Evolutionary conservation across 768 basidiomycete genomes (phyloP).

Genomic region (Mrakia gelida): DNA sequence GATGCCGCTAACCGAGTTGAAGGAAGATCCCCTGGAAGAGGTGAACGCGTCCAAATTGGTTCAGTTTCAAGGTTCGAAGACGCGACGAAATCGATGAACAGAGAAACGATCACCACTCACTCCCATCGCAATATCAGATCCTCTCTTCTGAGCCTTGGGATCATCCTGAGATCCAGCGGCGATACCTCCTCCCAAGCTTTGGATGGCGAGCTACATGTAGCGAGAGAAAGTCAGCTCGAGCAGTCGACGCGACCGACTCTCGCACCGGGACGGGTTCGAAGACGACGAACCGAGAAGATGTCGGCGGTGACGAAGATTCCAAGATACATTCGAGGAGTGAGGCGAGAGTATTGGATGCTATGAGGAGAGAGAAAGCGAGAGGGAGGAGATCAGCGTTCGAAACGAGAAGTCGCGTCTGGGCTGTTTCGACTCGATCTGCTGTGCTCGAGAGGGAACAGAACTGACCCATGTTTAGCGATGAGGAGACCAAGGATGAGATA

Average conservation of each 20-base stretch:
- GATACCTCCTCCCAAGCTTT: neutral
- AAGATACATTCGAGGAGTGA: neutral
- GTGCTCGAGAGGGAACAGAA: neutral
- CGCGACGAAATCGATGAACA: no score
- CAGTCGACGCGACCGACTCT: no score
- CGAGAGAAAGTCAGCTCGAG: neutral
- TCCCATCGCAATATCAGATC: neutral
- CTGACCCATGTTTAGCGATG: neutral
- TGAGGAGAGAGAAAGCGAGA: neutral
- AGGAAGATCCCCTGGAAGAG: no score
- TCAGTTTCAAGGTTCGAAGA: no score
- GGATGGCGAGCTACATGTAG: neutral
- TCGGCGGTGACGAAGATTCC: neutral
- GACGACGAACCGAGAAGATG: neutral
- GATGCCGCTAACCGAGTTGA: neutral
- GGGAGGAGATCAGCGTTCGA: neutral
- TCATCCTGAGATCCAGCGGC: neutral
- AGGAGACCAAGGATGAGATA: neutral
- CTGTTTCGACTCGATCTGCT: no score
- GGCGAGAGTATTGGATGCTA: neutral
- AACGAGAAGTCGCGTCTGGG: no score
- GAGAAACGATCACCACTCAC: no score
- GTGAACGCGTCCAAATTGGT: no score
- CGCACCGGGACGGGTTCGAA: neutral
- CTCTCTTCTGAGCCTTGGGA: neutral